phyloP scores from a whole-genome alignment of 306 rosid genomes.

The Pyrus pyrifolia region DNA sequence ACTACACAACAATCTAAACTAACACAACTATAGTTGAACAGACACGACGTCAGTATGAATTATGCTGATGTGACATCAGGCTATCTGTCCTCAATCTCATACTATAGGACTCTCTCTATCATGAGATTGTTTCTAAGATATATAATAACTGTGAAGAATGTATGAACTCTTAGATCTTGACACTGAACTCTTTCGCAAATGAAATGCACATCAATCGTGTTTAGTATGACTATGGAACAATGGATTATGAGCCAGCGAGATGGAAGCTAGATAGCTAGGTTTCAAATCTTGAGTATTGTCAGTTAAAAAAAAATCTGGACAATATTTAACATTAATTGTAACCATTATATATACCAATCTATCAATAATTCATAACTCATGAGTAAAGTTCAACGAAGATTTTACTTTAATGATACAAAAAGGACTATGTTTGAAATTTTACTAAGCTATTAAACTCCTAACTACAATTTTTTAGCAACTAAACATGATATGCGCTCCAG shows the following conservation, averaged over 20 bases:
- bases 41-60: not conserved
- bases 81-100: not conserved
- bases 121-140: not conserved
- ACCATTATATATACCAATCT: not conserved
- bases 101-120: not conserved
- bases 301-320: too few relatives aligned
- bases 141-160: not conserved
- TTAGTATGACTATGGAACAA: not conserved
- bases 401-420: not conserved
- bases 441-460: not conserved
- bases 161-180: not conserved
- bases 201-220: not conserved
- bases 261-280: not conserved
- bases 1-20: not conserved
- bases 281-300: not conserved
- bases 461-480: not conserved
- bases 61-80: not conserved
- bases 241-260: not conserved
- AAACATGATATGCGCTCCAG: not conserved
- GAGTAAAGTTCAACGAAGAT: not conserved
- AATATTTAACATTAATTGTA: not conserved
- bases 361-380: not conserved
- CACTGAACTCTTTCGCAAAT: not conserved
- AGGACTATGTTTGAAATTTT: not conserved
- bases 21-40: not conserved